phyloP scores from a whole-genome alignment of 352 stramenopile species.

The Phytophthora sansomeana region DNA sequence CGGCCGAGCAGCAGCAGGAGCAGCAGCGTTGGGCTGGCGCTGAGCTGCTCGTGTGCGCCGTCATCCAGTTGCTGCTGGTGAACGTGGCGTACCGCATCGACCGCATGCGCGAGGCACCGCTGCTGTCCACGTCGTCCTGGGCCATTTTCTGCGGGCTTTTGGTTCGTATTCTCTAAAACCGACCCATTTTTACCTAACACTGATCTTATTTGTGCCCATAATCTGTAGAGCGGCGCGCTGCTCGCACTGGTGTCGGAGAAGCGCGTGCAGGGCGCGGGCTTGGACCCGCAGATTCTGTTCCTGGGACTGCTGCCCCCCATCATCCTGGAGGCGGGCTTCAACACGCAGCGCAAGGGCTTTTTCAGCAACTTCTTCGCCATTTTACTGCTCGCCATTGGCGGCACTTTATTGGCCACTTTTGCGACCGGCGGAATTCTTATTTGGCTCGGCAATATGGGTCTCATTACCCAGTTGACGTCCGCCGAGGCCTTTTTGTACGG shows the following conservation, averaged over 20 bases:
- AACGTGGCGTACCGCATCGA: conserved; percentile 74
- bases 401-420: conserved; percentile 60
- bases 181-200: not conserved
- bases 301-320: conserved; percentile 68
- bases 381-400: conserved; percentile 52
- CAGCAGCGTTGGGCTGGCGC: conserved; percentile 60
- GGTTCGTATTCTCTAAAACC: conserved; percentile 7
- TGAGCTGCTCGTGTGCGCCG: conserved; percentile 69
- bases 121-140: conserved; percentile 71
- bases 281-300: conserved; percentile 75
- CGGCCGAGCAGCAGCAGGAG: conserved; percentile 33
- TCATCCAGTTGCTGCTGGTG: conserved; percentile 70
- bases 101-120: conserved; percentile 45
- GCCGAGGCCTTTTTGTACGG: conserved; percentile 92
- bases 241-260: conserved; percentile 56
- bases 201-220: not conserved
- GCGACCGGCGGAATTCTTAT: conserved; percentile 58
- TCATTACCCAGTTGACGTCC: conserved; percentile 75
- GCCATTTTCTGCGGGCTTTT: conserved; percentile 67
- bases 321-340: conserved; percentile 73
- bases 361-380: conserved; percentile 62
- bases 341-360: conserved; percentile 69
- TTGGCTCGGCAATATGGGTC: conserved; percentile 45
- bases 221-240: conserved; percentile 45
- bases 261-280: conserved; percentile 49